Base-by-base conservation (phyloP, 192 early-diverging fungal species). In the Phlyctochytrium bullatum region DNA sequence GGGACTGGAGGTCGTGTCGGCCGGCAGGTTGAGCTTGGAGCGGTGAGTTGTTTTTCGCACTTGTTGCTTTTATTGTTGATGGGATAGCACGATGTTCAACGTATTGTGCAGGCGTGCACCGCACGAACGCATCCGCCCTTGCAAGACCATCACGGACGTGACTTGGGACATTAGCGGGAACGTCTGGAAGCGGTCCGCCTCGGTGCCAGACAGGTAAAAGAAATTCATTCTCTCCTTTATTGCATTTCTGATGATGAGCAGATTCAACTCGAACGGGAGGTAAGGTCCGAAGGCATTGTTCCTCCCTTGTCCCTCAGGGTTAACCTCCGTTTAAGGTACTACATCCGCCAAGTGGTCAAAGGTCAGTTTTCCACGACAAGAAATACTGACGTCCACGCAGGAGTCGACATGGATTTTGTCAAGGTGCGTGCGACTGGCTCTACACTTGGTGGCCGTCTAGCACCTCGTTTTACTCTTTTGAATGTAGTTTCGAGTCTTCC, bases 181-280 rank as follows among this genome's bases (percentile, higher is more conserved):
- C 17, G 27, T 62, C 6, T 62, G 61, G 61, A 62, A 54, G 50
- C 47, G 61, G 25, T 50, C 16, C 34, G 14, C 61, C 23, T 40
- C 61, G 4, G 50, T 62, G 6, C 35, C 61, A 6, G 61, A 62
- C 25, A 35, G 61, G 40, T 47, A 20, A 47, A 47, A 47, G 20
- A 47, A 20, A 47, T 47, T 47, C 40, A 6, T 47, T 6, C 20
- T 47, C 6, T 47, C 40, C 6, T 14, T 47, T 47, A 47, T 20
- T n/a, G n/a, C n/a, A n/a, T n/a, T n/a, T n/a, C n/a, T n/a, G n/a
- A n/a, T n/a, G n/a, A n/a, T n/a, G n/a, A n/a, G n/a, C n/a, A 47
- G 40, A 36, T 62, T 62, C 61, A 62, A 62, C 25, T 62, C 61
- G 33, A 62, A 62, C 50, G 61, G 61, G 6, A n/a, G n/a, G n/a